Conservation (phyloP, 768 basidiomycete species). For the Floccularia luteovirens region DNA sequence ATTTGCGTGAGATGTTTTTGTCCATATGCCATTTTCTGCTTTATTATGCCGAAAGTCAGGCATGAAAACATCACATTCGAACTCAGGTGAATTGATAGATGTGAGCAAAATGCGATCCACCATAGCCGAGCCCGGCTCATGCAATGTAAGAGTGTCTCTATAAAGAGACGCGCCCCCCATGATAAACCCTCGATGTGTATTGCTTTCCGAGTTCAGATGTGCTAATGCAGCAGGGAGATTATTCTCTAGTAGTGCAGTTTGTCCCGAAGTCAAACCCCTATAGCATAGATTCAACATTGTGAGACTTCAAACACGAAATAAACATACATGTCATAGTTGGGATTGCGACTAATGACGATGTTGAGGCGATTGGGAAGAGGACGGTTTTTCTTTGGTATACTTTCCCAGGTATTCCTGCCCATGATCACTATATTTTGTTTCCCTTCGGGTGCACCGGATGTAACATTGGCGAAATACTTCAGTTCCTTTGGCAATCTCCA, state of each 20-base stretch:
- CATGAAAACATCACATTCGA: constrained; percentile 86
- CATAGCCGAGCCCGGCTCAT: constrained; percentile 25
- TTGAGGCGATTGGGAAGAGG: constrained; percentile 76
- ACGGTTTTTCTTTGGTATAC: constrained; percentile 79
- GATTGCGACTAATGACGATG: constrained; percentile 63
- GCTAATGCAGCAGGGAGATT: constrained; percentile 35
- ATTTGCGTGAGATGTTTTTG: constrained; percentile 47
- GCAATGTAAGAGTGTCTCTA: constrained; percentile 48
- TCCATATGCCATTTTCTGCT: constrained; percentile 37
- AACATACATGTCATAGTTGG: constrained; percentile 55
- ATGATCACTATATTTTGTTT: constrained; percentile 77
- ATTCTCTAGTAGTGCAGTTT: constrained; percentile 25
- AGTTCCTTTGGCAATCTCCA: constrained; percentile 89
- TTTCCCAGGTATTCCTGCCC: constrained; percentile 98
- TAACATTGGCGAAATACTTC: constrained; percentile 86
- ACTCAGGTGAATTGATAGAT: constrained; percentile 65
- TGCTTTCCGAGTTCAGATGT: constrained; percentile 20
- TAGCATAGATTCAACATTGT: neutral
- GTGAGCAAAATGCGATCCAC: constrained; percentile 88
- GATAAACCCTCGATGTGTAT: constrained; percentile 61
- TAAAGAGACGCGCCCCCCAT: constrained; percentile 93
- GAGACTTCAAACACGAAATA: neutral
- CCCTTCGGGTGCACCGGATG: constrained; percentile 48
- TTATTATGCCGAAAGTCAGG: constrained; percentile 51
- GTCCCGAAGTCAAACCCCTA: neutral